Base-by-base conservation (phyloP, 768 basidiomycete genomes). In the Rhizopogon sp. region DNA sequence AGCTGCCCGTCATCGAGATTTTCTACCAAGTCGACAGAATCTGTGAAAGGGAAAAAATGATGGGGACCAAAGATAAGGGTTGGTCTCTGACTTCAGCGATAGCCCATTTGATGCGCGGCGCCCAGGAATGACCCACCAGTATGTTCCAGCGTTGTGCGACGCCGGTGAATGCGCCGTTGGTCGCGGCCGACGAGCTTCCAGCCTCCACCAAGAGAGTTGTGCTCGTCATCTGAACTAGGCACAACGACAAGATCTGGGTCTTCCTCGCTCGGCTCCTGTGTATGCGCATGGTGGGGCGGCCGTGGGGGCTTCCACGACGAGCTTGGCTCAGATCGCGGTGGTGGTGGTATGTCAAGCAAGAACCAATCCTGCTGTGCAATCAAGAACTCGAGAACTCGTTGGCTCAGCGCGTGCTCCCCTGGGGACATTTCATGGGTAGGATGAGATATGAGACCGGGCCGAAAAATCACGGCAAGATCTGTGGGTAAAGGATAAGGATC, bases 401-500 rank as follows among this genome's bases (percentile, higher is more conserved):
- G 96, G 59, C 88, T 93, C 7, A 93, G 79, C 8, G 84, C 81
- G 72, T 98, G 93, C 65, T 96, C 93, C 44, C 80, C 73, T 0
- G 93, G 93, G 6, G 82, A 82, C 76, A 95, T 82, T 64, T 93
- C 90, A 65, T 98, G 93, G 22, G 78, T 71, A 2, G 93, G 90
- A 67, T 94, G 92, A 8, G 92, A 90, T 56, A 99, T 85, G 5
- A 99, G 76, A 16, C 95, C 97, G 0, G 97, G 97, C 55, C 94
- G 90, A 72, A 99, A 99, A 60, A 98, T 96, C 44, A 96, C 89
- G 16, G 96, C 97, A 17, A 99, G 84, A 73, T 99, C 96, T 93
- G 35, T 46, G 55, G 6, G 13, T 39, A 20, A 41, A 20, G 29
- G 46, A 43, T 51, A 52, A 10, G 16, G 41, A 33, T 31, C 20